A percentile compares a stretch with the other conserved stretches of the same genome.
Conservation (phyloP, 1,139 yeast genomes). For the Entelexis paramagnoliae region DNA sequence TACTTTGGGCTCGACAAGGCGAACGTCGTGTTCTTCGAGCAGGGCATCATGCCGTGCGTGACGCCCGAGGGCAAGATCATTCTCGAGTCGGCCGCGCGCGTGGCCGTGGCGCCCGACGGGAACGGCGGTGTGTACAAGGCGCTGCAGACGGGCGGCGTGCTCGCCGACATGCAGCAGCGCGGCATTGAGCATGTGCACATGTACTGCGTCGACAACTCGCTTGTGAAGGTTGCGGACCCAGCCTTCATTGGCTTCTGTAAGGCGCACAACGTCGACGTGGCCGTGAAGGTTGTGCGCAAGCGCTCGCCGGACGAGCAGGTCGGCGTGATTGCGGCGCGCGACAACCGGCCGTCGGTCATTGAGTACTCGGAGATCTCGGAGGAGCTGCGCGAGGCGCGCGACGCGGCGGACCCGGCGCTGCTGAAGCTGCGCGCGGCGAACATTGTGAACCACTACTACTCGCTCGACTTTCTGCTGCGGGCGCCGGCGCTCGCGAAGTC, state of each 20-base stretch:
- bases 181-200: slow-evolving; percentile 86
- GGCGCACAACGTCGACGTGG: slow-evolving; percentile 48
- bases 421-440: slow-evolving; percentile 86
- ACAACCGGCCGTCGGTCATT: slow-evolving; percentile 71
- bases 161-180: slow-evolving; percentile 56
- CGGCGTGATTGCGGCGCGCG: slow-evolving; percentile 70
- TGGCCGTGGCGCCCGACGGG: slow-evolving; percentile 92
- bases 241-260: slow-evolving; percentile 81
- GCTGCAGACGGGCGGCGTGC: slow-evolving; percentile 49
- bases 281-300: slow-evolving; percentile 93
- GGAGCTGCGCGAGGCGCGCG: slow-evolving; percentile 58
- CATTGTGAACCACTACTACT: slow-evolving; percentile 93
- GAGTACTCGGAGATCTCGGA: slow-evolving; percentile 85
- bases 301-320: slow-evolving; percentile 80
- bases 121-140: slow-evolving; percentile 96
- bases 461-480: slow-evolving; percentile 53
- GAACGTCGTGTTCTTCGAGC: slow-evolving; percentile 75
- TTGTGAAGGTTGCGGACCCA: slow-evolving; percentile 94
- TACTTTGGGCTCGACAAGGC: slow-evolving; percentile 57
- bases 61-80: slow-evolving; percentile 64
- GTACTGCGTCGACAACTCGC: slow-evolving; percentile 92
- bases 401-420: slow-evolving; percentile 42
- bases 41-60: slow-evolving; percentile 91
- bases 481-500: slow-evolving; percentile 48
- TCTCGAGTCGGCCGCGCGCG: slow-evolving; percentile 43